Evolutionary conservation across 441 rosid genomes (phyloP).

Genomic region (Populus trichocarpa): DNA sequence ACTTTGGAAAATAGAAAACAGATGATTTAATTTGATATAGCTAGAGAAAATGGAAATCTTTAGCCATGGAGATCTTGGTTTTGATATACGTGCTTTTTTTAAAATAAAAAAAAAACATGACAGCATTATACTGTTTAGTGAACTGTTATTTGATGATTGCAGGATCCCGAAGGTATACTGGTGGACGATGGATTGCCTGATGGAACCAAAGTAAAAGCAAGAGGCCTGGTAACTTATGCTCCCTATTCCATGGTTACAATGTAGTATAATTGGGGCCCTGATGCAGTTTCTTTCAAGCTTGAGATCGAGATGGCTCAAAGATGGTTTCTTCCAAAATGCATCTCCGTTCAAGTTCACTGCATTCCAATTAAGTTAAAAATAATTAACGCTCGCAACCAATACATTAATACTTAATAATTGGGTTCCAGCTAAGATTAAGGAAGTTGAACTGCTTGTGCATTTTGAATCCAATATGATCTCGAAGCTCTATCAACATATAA

Average conservation of each 20-base stretch:
- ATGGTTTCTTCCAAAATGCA: conserved; percentile 72
- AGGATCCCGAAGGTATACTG: conserved; percentile 88
- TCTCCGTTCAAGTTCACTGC: conserved; percentile 97
- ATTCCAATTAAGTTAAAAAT: conserved; percentile 56
- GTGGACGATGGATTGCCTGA: conserved; percentile 83
- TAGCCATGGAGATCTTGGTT: not conserved
- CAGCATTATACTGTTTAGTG: not conserved
- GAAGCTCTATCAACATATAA: not conserved
- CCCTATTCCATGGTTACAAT: conserved; percentile 97
- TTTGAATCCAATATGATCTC: not conserved
- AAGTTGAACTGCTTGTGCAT: not conserved
- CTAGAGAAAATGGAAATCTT: not conserved
- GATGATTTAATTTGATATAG: not conserved
- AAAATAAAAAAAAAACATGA: not conserved
- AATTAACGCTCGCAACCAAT: not conserved
- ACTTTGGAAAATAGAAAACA: not conserved
- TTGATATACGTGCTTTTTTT: not conserved
- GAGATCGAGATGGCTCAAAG: conserved; percentile 97
- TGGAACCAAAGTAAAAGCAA: conserved; percentile 89
- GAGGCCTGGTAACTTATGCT: conserved; percentile 93
- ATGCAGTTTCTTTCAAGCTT: conserved; percentile 75
- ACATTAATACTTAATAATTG: not conserved
- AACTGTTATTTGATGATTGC: conserved; percentile 9
- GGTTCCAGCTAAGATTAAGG: not conserved
- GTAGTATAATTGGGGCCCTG: conserved; percentile 91